Evolutionary conservation across 2,329 filamentous ascomycete species (phyloP).

Genomic region (Fusarium gaditjirri): DNA sequence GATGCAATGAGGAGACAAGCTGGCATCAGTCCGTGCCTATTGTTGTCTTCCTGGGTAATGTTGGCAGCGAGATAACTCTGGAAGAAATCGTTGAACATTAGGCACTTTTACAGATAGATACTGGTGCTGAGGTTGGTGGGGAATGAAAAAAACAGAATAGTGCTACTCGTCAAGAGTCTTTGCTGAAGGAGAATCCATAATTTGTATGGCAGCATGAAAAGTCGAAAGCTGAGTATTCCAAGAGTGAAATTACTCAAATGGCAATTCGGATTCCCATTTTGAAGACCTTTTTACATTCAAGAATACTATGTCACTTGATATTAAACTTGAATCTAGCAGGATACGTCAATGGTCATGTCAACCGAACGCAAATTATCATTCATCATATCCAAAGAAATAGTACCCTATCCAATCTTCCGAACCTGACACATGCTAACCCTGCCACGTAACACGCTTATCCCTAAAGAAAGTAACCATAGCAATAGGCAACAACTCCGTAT

Average conservation of each 20-base stretch:
- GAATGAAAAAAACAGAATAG: neutral
- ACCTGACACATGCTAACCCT: conserved; percentile 21
- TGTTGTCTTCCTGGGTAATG: conserved; percentile 39
- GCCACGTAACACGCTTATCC: conserved; percentile 57
- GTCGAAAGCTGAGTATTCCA: too few relatives aligned
- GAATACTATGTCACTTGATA: too few relatives aligned
- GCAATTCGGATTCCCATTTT: too few relatives aligned
- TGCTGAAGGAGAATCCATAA: neutral
- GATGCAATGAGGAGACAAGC: conserved; percentile 62
- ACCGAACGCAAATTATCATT: too few relatives aligned
- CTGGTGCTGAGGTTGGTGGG: rapidly evolving
- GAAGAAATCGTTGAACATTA: neutral
- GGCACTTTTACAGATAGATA: neutral
- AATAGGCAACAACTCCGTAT: conserved; percentile 57
- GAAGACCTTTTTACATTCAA: too few relatives aligned
- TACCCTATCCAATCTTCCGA: too few relatives aligned
- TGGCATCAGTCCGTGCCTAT: conserved; percentile 64
- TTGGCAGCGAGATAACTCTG: neutral
- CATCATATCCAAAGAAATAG: neutral
- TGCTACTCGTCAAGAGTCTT: rapidly evolving
- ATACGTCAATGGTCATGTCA: too few relatives aligned
- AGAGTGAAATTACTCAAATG: too few relatives aligned
- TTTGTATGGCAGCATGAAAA: neutral
- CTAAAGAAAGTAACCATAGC: conserved; percentile 59
- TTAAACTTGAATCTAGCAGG: too few relatives aligned